Evolutionary conservation across 2,329 filamentous ascomycete genomes (phyloP), one percentile per base, ranked within the genome.

Genomic region (Calonectria pteridis): DNA sequence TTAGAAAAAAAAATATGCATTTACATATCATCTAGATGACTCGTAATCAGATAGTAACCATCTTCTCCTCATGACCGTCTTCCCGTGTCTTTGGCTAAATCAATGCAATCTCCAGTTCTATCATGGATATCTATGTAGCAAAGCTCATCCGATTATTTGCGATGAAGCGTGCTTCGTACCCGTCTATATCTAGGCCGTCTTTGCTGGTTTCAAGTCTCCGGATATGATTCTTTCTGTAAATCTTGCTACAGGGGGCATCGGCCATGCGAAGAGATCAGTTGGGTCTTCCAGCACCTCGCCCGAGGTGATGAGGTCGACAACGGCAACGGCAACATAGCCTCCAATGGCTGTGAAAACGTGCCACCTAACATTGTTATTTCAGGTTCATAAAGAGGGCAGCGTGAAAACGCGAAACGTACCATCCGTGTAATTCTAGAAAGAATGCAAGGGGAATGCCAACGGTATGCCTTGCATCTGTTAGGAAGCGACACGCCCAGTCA

Each of bases 321-420:
- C 72, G 0, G 79, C 84, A 11, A 86, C 84, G 2, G 81, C 85
- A 6, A 83, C 79, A 49, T 86, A 86, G 3, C 84, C 85, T 14
- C 85, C 85, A 33, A 86, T 83, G 0, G 83, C 84, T 5, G 85
- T 87, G 7, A 86, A 82, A 7, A 86, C 50, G 71, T 87, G 85
- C 85, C 85, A 86, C 85, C 85, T 86, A 16, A 62, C 26, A 18
- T 1, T 1, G 55, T 74, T 29, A 77, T 37, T n/a, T 11, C 13
- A 3, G n/a, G 2, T 3, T 18, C 1, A 26, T 11, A 11, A 10
- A 10, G 3, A 40, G 20, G 37, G 40, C 5, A 49, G 18, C 10
- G 6, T n/a, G n/a, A 9, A 23, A 28, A 37, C 18, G 40, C 40
- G 40, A 43, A 3, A 67, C 82, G 31, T 81, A 86, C 85, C 85